These are phyloP conservation scores for Murraya koenigii DNA, from an alignment of 345 rosid species.

Conservation along the genomic window DNA sequence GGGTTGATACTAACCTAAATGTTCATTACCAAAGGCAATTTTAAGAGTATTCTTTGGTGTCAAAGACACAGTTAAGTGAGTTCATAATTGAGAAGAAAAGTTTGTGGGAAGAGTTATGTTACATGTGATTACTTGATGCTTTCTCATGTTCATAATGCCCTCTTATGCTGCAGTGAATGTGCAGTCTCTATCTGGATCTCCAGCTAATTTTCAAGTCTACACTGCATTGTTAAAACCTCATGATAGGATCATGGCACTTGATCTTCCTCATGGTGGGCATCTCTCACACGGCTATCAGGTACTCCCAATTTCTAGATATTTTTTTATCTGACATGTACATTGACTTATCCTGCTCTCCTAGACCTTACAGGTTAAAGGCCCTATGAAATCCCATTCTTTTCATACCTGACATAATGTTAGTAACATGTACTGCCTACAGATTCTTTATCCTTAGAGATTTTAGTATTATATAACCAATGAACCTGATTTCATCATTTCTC, in stretches of 20 bases:
- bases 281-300: constrained; percentile 99
- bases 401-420: no score
- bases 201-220: constrained; percentile 93
- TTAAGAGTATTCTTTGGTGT: not conserved
- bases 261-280: constrained; percentile 99
- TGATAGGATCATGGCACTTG: constrained; percentile 99
- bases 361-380: not conserved
- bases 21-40: not conserved
- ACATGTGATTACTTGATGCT: not conserved
- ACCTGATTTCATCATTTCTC: not conserved
- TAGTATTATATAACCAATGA: not conserved
- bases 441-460: not conserved
- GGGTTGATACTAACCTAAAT: not conserved
- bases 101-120: constrained; percentile 6
- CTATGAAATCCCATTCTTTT: not conserved
- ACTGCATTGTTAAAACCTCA: constrained; percentile 93
- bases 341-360: not conserved
- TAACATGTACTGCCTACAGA: not conserved
- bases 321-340: not conserved
- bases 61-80: not conserved
- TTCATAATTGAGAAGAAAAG: constrained; percentile 6
- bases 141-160: constrained; percentile 18
- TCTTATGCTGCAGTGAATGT: constrained; percentile 72
- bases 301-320: constrained; percentile 9
- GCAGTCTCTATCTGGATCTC: constrained; percentile 96